phyloP scores from a whole-genome alignment of 2,329 filamentous ascomycete species.

The Parastagonospora nodorum region DNA sequence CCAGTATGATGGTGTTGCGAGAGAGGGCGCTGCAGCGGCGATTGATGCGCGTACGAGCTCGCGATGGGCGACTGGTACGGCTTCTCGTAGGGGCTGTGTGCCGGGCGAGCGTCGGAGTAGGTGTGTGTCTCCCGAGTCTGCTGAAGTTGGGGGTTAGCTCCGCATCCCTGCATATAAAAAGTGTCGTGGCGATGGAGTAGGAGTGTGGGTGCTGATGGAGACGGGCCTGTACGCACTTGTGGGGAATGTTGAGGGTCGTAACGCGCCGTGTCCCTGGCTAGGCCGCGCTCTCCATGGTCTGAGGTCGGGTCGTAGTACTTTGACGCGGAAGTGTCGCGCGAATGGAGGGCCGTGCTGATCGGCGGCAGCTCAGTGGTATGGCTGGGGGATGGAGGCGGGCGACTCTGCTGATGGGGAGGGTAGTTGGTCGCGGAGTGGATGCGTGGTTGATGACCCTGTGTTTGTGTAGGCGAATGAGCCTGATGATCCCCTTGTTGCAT shows the following conservation, averaged over 20 bases:
- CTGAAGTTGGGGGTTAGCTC: slow-evolving; percentile 26
- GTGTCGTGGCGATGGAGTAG: slow-evolving; percentile 2
- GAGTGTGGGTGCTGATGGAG: slow-evolving; percentile 3
- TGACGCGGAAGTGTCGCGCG: slow-evolving; percentile 48
- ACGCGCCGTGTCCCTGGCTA: slow-evolving; percentile 38
- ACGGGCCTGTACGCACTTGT: slow-evolving; percentile 31
- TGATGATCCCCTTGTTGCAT: slow-evolving; percentile 39
- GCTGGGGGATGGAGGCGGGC: slow-evolving; percentile 32
- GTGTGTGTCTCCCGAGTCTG: slow-evolving; percentile 43
- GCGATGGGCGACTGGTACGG: slow-evolving; percentile 46
- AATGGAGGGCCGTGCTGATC: slow-evolving; percentile 46
- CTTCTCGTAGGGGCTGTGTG: slow-evolving; percentile 43
- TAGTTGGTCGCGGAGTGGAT: slow-evolving; percentile 35
- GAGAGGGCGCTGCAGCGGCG: slow-evolving; percentile 45
- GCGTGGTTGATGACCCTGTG: slow-evolving; percentile 41
- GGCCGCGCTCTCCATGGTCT: slow-evolving; percentile 47
- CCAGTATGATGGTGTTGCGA: slow-evolving; percentile 39
- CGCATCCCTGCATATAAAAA: slow-evolving; percentile 16
- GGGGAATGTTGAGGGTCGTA: slow-evolving; percentile 41
- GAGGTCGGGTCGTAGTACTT: slow-evolving; percentile 58
- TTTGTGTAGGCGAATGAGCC: slow-evolving; percentile 47
- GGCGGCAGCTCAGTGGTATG: slow-evolving; percentile 46
- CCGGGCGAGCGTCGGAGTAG: slow-evolving; percentile 38
- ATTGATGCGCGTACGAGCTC: slow-evolving; percentile 40
- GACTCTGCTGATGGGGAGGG: slow-evolving; percentile 30